phyloP scores from a whole-genome alignment of 306 rosid genomes.

The Phaseolus lunatus region DNA sequence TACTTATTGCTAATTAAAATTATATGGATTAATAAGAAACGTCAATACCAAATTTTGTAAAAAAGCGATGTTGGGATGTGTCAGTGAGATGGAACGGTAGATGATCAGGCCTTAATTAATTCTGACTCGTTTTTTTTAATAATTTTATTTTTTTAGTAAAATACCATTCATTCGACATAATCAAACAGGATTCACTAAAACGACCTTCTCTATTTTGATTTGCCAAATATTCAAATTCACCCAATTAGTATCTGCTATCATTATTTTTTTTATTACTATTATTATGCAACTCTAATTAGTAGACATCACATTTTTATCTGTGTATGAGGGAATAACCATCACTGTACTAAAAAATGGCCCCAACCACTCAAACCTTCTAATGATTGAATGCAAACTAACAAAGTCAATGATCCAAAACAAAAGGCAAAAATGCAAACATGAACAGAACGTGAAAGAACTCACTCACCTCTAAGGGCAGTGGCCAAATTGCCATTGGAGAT shows the following conservation, averaged over 20 bases:
- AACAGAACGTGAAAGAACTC: constrained; percentile 23
- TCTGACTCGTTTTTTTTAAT: neutral
- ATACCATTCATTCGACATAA: neutral
- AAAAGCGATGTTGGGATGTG: neutral
- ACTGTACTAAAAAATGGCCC: constrained; percentile 6
- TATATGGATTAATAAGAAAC: neutral
- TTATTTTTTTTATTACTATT: neutral
- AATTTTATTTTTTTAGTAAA: too few species aligned
- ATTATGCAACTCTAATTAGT: constrained; percentile 15
- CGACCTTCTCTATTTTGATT: neutral
- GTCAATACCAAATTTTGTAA: neutral
- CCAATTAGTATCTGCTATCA: constrained; percentile 26
- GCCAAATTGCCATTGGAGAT: constrained; percentile 88
- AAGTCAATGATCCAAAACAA: constrained; percentile 17
- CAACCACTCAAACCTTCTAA: constrained; percentile 14
- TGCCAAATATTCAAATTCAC: constrained; percentile 19
- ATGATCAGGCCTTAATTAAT: neutral
- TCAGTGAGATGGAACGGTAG: neutral
- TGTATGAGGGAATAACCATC: neutral
- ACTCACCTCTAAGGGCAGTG: constrained; percentile 76
- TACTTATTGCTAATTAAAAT: neutral
- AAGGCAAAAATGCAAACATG: neutral
- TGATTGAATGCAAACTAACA: constrained; percentile 11
- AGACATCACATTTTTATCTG: neutral
- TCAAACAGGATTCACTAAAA: neutral